Percentiles rank a stretch among this genome's conserved stretches.
Conservation (phyloP, 2,329 filamentous ascomycete genomes). For the Madurella fahalii region DNA sequence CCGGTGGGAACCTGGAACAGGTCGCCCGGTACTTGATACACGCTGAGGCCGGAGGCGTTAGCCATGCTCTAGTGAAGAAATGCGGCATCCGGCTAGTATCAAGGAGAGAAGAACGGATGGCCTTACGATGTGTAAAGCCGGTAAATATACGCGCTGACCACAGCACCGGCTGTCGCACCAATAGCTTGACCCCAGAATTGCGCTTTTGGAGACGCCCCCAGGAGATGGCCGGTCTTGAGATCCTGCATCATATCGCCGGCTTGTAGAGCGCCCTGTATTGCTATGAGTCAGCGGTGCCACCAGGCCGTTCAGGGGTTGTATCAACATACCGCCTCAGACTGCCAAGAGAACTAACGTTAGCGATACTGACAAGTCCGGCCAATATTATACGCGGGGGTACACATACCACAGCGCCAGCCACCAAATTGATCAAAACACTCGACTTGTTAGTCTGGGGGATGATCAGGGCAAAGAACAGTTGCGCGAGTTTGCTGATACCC, state of each 20-base stretch:
- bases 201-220: slow-evolving; percentile 87
- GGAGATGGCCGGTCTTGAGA: slow-evolving; percentile 88
- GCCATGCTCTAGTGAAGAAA: neutral
- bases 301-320: neutral
- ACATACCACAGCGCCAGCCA: slow-evolving; percentile 73
- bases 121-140: slow-evolving; percentile 69
- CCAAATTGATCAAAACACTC: slow-evolving; percentile 89
- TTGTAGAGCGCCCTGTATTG: slow-evolving; percentile 67
- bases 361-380: neutral
- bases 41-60: slow-evolving; percentile 39
- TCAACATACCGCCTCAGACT: neutral
- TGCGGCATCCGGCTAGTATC: neutral
- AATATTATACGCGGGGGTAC: neutral
- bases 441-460: slow-evolving; percentile 77
- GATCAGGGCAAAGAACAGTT: slow-evolving; percentile 89
- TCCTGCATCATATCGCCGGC: slow-evolving; percentile 97
- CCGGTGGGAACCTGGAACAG: slow-evolving; percentile 92
- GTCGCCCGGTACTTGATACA: slow-evolving; percentile 83
- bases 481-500: slow-evolving; percentile 93
- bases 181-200: slow-evolving; percentile 98
- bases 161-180: slow-evolving; percentile 77
- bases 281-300: neutral
- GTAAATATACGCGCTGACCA: slow-evolving; percentile 84
- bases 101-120: neutral
- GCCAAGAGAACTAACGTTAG: neutral